Percentiles rank a stretch among this genome's conserved stretches.
These are phyloP conservation scores for Phaffia rhodozyma DNA, from an alignment of 1,284 basidiomycete genomes.

Conservation along the genomic window DNA sequence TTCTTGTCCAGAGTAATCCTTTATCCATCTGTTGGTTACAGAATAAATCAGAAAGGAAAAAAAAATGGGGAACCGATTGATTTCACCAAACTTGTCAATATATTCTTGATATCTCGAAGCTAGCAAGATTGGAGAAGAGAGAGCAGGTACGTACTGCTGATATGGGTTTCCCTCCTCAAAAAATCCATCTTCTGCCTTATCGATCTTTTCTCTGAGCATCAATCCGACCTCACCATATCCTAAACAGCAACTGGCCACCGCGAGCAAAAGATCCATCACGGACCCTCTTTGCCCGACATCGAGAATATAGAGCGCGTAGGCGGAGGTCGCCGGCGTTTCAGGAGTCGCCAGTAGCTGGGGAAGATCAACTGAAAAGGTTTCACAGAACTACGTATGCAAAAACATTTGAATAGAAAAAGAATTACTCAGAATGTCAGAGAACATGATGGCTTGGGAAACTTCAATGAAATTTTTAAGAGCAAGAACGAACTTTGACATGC, in stretches of 20 bases:
- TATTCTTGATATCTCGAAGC: not conserved
- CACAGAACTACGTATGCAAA: constrained; percentile 43
- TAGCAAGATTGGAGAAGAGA: not conserved
- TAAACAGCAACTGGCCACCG: constrained; percentile 71
- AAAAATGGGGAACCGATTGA: no score
- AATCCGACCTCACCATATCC: constrained; percentile 92
- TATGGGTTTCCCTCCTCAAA: constrained; percentile 54
- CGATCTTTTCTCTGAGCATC: constrained; percentile 45
- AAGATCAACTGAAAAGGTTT: constrained; percentile 51
- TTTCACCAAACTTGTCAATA: not conserved
- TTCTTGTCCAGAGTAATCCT: constrained; percentile 58
- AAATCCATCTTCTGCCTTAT: constrained; percentile 42
- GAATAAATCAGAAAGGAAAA: not conserved
- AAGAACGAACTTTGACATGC: constrained; percentile 43
- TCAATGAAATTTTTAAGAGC: not conserved
- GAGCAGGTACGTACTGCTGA: constrained; percentile 23
- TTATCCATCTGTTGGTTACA: constrained; percentile 52
- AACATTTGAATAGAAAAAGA: not conserved
- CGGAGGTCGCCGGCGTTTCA: constrained; percentile 59
- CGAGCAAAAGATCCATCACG: constrained; percentile 59
- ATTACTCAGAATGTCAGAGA: not conserved
- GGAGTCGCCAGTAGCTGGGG: constrained; percentile 49
- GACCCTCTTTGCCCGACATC: constrained; percentile 65
- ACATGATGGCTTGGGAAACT: not conserved
- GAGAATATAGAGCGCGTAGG: constrained; percentile 75